Base-by-base conservation (phyloP, 2,329 filamentous ascomycete species). In the Tolypocladium guangdongense region DNA sequence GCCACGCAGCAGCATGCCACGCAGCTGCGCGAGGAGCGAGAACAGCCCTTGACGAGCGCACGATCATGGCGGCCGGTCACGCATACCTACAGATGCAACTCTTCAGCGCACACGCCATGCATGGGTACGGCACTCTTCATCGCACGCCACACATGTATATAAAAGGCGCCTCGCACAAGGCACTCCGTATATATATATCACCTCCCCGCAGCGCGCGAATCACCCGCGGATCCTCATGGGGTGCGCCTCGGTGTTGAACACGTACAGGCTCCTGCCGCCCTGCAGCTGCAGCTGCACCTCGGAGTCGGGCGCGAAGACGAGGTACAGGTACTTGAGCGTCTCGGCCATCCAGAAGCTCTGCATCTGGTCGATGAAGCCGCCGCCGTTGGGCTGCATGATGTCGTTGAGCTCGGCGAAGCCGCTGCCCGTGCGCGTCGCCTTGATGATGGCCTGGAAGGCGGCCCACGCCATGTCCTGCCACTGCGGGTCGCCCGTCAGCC, bases 281-380 rank as follows among this genome's bases (percentile, higher is more conserved):
- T 74, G 71, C 50, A 80, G 67, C 63, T 81, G 77, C 61, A 75
- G 76, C 5, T 81, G 78, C 61, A 75, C 77, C 3, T 67, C 64
- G 2, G 76, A 81, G 35, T 88, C 86, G 65, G 70, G 72, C 0
- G 80, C 76, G 64, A 83, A 82, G 55, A 88, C 87, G 61, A 95
- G 66, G 70, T 88, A 95, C 54, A 79, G 74, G 67, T 95, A 95
- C 76, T 95, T 95, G 67, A 95, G 66, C 57, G 90, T 86, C 73
- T 95, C 90, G 0, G 90, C 89, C 67, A 95, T 90, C 74, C 87
- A 84, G 72, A 93, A 95, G 62, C 86, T 91, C 71, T 95, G 88
- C 75, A 92, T 87, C 66, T 86, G 84, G 66, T 95, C 81, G 43
- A 69, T 68, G 55, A 78, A 82, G 0, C 70, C 68, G 1, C 86